A percentile compares a stretch with the other conserved stretches of the same genome.
These are phyloP conservation scores for Trichoderma arundinaceum DNA, from an alignment of 2,329 filamentous ascomycete species.

Conservation along the genomic window DNA sequence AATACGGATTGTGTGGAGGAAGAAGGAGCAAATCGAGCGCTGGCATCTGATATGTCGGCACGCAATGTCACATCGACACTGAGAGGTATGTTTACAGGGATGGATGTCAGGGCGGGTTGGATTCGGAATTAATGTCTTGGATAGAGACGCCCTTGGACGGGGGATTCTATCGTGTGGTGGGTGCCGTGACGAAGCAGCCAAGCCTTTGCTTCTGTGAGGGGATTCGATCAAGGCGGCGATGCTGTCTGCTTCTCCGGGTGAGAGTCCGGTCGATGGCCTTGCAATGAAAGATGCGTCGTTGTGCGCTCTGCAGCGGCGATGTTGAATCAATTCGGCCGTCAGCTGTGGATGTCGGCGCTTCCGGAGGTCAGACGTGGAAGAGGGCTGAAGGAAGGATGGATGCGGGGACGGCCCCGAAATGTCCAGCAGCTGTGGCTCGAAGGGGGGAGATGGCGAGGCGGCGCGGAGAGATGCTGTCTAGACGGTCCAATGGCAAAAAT, in stretches of 20 bases:
- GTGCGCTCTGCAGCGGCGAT: constrained; percentile 10
- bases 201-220: background rate
- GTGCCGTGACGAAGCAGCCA: constrained; percentile 5
- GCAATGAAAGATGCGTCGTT: constrained; percentile 22
- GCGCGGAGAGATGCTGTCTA: background rate
- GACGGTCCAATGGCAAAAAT: constrained; percentile 6
- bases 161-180: background rate
- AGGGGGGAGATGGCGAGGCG: background rate
- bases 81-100: background rate
- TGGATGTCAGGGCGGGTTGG: background rate
- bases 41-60: constrained; percentile 13
- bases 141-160: background rate
- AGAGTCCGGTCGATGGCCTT: background rate
- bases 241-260: background rate
- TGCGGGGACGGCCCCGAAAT: constrained; percentile 11
- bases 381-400: background rate
- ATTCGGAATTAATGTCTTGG: constrained; percentile 5
- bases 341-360: background rate
- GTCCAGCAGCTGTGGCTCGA: background rate
- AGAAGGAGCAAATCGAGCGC: constrained; percentile 1
- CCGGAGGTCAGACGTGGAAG: constrained; percentile 1
- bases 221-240: no score
- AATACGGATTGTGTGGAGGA: background rate
- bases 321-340: background rate
- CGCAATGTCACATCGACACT: constrained; percentile 26